Base-by-base conservation (phyloP, 2,329 filamentous ascomycete species). In the Arthrobotrys pseudoclavata region DNA sequence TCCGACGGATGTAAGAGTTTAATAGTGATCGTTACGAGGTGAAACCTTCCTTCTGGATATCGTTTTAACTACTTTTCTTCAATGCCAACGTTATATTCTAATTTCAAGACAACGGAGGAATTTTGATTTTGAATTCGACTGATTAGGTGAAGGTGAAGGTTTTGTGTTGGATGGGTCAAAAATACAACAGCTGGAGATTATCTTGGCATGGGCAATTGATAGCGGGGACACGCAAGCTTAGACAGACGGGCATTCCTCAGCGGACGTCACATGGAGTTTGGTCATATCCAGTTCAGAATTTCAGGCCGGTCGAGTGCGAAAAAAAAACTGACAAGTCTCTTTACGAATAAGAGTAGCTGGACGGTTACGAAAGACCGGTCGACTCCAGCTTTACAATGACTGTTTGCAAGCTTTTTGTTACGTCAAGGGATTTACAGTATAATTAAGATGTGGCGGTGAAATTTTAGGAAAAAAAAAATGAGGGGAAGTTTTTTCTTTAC, bases 161-260 rank as follows among this genome's bases (percentile, higher is more conserved):
- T 52, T 40, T 74, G 69, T 22, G 69, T 74, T 74, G 69, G n/a
- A 26, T 3, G n/a, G 13, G 52, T 20, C 12, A 5, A 74, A 74
- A 74, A 74, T 74, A 42, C 69, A 74, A 74, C 69, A 74, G 26
- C 31, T 40, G 63, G 63, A 53, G 29, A 3, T n/a, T 18, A 40
- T 64, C 69, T 74, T 74, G 69, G 69, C 69, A 47, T 47, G 52
- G 40, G 40, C 57, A 20, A 71, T 62, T 53, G 69, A 72, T 66
- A 60, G 60, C 37, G 60, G 50, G 69, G 50, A 61, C 69, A 74
- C 69, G 69, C 69, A 74, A 74, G 69, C 69, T 74, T 63, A 48
- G 45, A 63, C 62, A 74, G 52, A 68, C 42, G 60, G 24, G 29
- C 55, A 69, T 68, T 68, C 64, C 64, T 69, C 50, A 55, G 64